Percentiles rank a stretch among this genome's conserved stretches.
phyloP scores from a whole-genome alignment of 1,284 basidiomycete species.

The Melanopsichium pennsylvanicum region DNA sequence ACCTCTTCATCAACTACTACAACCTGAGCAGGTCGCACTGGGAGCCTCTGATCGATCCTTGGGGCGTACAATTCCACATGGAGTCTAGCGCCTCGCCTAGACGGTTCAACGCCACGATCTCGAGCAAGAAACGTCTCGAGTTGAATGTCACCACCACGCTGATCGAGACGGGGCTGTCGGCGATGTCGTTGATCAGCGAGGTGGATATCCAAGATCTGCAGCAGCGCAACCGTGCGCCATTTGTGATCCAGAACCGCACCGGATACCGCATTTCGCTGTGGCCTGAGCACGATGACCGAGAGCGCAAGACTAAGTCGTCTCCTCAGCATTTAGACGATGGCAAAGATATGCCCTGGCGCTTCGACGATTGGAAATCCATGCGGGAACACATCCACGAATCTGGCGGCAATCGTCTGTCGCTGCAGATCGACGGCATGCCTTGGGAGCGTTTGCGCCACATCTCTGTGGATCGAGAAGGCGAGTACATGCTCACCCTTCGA shows the following conservation, averaged over 20 bases:
- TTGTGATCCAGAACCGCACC: constrained; percentile 88
- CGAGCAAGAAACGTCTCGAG: constrained; percentile 85
- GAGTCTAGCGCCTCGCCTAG: constrained; percentile 66
- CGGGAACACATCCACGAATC: constrained; percentile 72
- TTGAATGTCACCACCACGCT: constrained; percentile 93
- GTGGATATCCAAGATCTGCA: constrained; percentile 67
- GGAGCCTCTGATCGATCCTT: constrained; percentile 99
- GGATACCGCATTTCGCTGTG: constrained; percentile 71
- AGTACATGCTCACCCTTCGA: constrained; percentile 84
- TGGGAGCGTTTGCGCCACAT: constrained; percentile 92
- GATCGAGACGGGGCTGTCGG: constrained; percentile 82
- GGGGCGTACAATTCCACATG: constrained; percentile 78
- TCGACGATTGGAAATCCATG: constrained; percentile 94
- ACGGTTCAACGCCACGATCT: constrained; percentile 73
- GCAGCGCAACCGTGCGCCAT: constrained; percentile 82
- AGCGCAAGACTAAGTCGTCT: constrained; percentile 58
- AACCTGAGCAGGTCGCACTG: constrained; percentile 97
- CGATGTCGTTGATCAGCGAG: constrained; percentile 75
- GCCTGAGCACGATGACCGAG: constrained; percentile 70
- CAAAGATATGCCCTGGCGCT: constrained; percentile 89
- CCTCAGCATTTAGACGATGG: constrained; percentile 72
- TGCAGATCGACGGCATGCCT: constrained; percentile 80
- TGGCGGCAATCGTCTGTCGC: constrained; percentile 54
- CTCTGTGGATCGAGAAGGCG: constrained; percentile 92
- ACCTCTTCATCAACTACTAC: constrained; percentile 92